Evolutionary conservation across 2,329 filamentous ascomycete species (phyloP).

Genomic region (Fusarium marasasianum): DNA sequence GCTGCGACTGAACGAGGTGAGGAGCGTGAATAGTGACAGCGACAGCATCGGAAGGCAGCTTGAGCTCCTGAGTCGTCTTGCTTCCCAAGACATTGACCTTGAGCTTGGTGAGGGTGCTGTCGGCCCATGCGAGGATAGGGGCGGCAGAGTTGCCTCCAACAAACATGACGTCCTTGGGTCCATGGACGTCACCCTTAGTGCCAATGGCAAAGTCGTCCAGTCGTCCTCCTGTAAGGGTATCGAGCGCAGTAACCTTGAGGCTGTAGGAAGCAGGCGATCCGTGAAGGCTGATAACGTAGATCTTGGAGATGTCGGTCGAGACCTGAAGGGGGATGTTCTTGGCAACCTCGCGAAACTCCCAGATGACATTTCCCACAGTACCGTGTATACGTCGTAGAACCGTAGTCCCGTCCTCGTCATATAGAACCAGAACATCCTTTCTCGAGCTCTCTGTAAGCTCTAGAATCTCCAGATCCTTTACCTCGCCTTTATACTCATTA

Average conservation of each 20-base stretch:
- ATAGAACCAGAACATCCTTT: constrained; percentile 79
- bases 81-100: constrained; percentile 76
- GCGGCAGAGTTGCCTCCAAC: constrained; percentile 80
- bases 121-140: constrained; percentile 80
- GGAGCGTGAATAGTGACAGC: constrained; percentile 77
- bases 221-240: constrained; percentile 77
- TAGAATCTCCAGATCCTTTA: constrained; percentile 80
- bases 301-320: constrained; percentile 73
- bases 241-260: constrained; percentile 78
- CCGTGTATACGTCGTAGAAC: constrained; percentile 78
- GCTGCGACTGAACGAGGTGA: constrained; percentile 72
- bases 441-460: constrained; percentile 70
- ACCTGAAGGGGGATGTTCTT: constrained; percentile 79
- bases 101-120: constrained; percentile 68
- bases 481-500: constrained; percentile 64
- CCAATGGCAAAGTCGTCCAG: constrained; percentile 76
- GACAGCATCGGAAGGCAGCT: constrained; percentile 58
- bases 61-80: constrained; percentile 64
- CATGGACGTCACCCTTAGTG: constrained; percentile 77
- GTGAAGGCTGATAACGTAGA: constrained; percentile 83
- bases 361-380: constrained; percentile 75
- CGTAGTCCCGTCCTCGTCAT: constrained; percentile 65
- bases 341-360: constrained; percentile 78
- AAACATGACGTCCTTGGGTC: constrained; percentile 72
- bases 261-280: constrained; percentile 74